Conservation (phyloP, 495 filamentous ascomycete genomes). For the Daldinia decipiens region DNA sequence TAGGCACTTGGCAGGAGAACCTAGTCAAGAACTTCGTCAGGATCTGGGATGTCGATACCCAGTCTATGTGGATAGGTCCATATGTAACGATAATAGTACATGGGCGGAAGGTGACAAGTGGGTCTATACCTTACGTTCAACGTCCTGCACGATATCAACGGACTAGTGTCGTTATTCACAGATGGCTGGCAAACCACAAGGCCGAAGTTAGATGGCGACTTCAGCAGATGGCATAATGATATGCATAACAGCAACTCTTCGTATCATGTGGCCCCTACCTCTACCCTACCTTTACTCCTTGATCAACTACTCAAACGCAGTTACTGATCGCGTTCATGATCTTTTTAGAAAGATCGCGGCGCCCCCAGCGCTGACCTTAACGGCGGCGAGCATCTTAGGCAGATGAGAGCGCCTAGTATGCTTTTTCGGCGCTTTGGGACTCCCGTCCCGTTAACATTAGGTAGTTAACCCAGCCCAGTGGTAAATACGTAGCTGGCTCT, state of each 20-base stretch:
- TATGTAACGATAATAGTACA: slow-evolving; percentile 45
- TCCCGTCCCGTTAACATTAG: slow-evolving; percentile 48
- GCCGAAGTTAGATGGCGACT: slow-evolving; percentile 47
- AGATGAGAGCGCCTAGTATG: slow-evolving; percentile 53
- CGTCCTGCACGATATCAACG: slow-evolving; percentile 47
- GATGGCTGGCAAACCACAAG: slow-evolving; percentile 44
- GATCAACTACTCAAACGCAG: slow-evolving; percentile 41
- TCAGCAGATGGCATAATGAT: slow-evolving; percentile 46
- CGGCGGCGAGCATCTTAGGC: slow-evolving; percentile 48
- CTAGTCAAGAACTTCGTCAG: slow-evolving; percentile 42
- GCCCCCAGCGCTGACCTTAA: slow-evolving; percentile 47
- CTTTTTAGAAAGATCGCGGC: slow-evolving; percentile 46
- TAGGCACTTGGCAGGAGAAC: slow-evolving; percentile 26
- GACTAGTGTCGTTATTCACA: slow-evolving; percentile 40
- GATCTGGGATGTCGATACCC: slow-evolving; percentile 46
- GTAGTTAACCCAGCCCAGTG: slow-evolving; percentile 26
- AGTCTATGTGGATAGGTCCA: slow-evolving; percentile 49
- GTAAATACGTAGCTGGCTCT: slow-evolving; percentile 46
- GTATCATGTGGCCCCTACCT: slow-evolving; percentile 48
- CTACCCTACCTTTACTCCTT: slow-evolving; percentile 49
- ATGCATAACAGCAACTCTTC: slow-evolving; percentile 52
- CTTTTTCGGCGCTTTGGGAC: slow-evolving; percentile 48
- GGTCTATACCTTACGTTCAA: slow-evolving; percentile 51
- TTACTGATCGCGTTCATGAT: slow-evolving; percentile 39
- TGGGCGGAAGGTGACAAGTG: slow-evolving; percentile 49